Evolutionary conservation across 2,329 filamentous ascomycete species (phyloP).

Genomic region (Mollisia scopiformis): DNA sequence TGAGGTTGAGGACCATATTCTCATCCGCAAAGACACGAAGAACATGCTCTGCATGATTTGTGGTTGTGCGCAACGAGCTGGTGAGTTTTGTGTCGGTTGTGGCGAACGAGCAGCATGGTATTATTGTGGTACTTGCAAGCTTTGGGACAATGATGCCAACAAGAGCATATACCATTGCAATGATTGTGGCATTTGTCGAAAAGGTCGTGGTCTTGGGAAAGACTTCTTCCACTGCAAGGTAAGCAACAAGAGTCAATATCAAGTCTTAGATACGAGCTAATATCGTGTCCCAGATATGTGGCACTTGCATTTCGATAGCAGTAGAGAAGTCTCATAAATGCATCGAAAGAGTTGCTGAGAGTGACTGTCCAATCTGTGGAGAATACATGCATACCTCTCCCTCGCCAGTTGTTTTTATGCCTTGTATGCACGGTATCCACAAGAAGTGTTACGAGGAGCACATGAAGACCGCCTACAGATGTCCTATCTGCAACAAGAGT

Average conservation of each 20-base stretch:
- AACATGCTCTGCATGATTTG: slow-evolving; percentile 99
- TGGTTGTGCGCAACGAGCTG: slow-evolving; percentile 79
- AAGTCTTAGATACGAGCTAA: not conserved
- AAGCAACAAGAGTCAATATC: slow-evolving; percentile 30
- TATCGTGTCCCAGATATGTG: slow-evolving; percentile 68
- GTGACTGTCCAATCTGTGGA: slow-evolving; percentile 94
- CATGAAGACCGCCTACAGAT: slow-evolving; percentile 90
- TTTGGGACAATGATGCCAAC: slow-evolving; percentile 92
- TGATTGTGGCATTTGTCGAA: slow-evolving; percentile 93
- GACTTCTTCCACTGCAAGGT: slow-evolving; percentile 99
- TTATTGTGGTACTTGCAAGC: slow-evolving; percentile 91
- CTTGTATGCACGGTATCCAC: slow-evolving; percentile 95
- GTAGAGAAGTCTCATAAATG: slow-evolving; percentile 87
- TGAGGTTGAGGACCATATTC: slow-evolving; percentile 73
- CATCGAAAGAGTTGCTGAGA: slow-evolving; percentile 91
- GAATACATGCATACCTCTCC: slow-evolving; percentile 96
- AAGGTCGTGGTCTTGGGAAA: slow-evolving; percentile 88
- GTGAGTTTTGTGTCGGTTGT: slow-evolving; percentile 78
- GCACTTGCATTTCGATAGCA: slow-evolving; percentile 90
- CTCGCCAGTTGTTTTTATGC: slow-evolving; percentile 88
- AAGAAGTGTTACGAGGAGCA: slow-evolving; percentile 86
- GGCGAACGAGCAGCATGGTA: slow-evolving; percentile 81
- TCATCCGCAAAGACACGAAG: slow-evolving; percentile 82
- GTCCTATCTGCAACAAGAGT: slow-evolving; percentile 94
- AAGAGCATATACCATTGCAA: slow-evolving; percentile 96